Percentiles rank a stretch among this genome's conserved stretches.
phyloP scores from a whole-genome alignment of 768 basidiomycete species.

The Nevesoporus exiguus region DNA sequence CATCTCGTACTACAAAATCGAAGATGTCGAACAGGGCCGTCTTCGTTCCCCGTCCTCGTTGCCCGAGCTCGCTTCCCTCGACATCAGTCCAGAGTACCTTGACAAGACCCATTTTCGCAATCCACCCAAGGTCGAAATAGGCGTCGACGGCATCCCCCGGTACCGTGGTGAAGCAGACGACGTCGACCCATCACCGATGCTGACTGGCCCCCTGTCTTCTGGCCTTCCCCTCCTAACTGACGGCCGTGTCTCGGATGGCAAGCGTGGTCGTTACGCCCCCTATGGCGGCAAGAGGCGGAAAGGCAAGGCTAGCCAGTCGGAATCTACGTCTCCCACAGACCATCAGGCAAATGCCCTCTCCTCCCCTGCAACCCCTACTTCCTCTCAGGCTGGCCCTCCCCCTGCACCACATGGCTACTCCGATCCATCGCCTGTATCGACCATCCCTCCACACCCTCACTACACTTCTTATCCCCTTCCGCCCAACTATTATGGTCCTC shows the following conservation, averaged over 20 bases:
- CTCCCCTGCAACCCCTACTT: conserved; percentile 31
- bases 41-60: conserved; percentile 85
- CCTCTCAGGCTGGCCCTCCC: conserved; percentile 24
- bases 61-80: conserved; percentile 80
- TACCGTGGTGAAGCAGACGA: conserved; percentile 87
- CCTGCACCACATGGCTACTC: conserved; percentile 26
- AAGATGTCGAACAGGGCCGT: conserved; percentile 86
- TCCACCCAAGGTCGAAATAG: conserved; percentile 85
- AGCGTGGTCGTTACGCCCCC: conserved; percentile 46
- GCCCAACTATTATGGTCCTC: conserved; percentile 31
- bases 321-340: conserved; percentile 32
- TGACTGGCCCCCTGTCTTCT: conserved; percentile 42
- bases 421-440: conserved; percentile 25
- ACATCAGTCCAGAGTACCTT: conserved; percentile 84
- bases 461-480: conserved; percentile 34
- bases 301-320: conserved; percentile 26
- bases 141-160: conserved; percentile 74
- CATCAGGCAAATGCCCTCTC: conserved; percentile 20
- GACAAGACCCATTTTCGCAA: conserved; percentile 89
- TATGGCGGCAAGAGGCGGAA: conserved; percentile 43
- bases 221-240: conserved; percentile 50
- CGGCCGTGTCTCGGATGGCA: conserved; percentile 40
- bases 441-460: conserved; percentile 25
- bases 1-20: conserved; percentile 91
- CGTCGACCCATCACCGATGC: conserved; percentile 42